These are phyloP conservation scores for Pseudopithomyces chartarum DNA, from an alignment of 2,329 filamentous ascomycete species.

Conservation along the genomic window DNA sequence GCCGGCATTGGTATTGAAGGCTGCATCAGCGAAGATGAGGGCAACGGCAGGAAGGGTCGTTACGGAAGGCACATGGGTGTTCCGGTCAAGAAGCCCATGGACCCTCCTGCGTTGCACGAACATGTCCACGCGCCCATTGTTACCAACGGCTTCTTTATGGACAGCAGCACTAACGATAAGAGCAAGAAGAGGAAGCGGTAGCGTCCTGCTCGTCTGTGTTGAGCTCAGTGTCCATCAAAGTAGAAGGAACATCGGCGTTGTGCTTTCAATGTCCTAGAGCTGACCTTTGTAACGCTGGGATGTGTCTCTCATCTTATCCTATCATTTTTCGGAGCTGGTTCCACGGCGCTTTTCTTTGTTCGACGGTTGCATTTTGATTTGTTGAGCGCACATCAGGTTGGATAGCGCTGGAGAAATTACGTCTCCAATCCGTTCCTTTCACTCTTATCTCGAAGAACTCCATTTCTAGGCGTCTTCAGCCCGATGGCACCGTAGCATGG, in stretches of 20 bases:
- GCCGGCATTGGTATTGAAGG: conserved; percentile 91
- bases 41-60: conserved; percentile 93
- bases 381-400: conserved; percentile 15
- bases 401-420: conserved; percentile 18
- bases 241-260: too few species aligned
- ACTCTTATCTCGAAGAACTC: conserved; percentile 13
- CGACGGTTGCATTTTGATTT: conserved; percentile 11
- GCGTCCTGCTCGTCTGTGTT: background rate
- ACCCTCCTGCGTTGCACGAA: conserved; percentile 41
- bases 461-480: conserved; percentile 2
- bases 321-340: background rate
- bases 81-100: conserved; percentile 63
- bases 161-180: conserved; percentile 54
- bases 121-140: conserved; percentile 27
- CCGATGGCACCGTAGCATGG: background rate
- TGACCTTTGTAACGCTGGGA: conserved; percentile 5
- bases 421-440: conserved; percentile 21
- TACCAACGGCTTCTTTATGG: conserved; percentile 17
- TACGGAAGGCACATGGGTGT: conserved; percentile 77
- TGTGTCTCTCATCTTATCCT: conserved; percentile 1
- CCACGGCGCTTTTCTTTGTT: background rate
- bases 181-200: conserved; percentile 73
- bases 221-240: too few species aligned
- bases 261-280: background rate
- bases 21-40: conserved; percentile 96